Conservation (phyloP, 345 rosid species). For the Gossypium ekmanianum region DNA sequence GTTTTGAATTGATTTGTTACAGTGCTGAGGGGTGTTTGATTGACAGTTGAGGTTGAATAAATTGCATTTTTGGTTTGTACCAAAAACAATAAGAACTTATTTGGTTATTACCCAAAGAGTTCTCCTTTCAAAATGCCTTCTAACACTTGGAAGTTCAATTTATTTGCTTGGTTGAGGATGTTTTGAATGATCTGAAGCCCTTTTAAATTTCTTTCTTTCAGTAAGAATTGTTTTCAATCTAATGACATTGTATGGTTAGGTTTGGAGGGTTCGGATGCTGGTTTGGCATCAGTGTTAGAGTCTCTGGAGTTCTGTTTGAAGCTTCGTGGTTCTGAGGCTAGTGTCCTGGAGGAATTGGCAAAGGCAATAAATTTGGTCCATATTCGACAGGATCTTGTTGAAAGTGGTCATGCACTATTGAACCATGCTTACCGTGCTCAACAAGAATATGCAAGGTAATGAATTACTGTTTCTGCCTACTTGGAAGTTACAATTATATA, state of each 20-base stretch:
- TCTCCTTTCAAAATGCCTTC: background rate
- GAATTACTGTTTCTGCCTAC: slow-evolving; percentile 11
- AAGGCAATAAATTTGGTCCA: slow-evolving; percentile 86
- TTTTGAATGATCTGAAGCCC: slow-evolving; percentile 2
- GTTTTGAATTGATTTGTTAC: background rate
- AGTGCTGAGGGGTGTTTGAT: background rate
- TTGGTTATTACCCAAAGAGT: background rate
- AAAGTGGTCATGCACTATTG: slow-evolving; percentile 73
- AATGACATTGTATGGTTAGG: slow-evolving; percentile 36
- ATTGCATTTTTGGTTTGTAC: background rate
- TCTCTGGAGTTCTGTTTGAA: slow-evolving; percentile 86
- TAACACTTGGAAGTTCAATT: background rate
- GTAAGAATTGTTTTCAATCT: background rate
- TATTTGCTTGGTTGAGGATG: slow-evolving; percentile 1
- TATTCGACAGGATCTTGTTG: slow-evolving; percentile 72
- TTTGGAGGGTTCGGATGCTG: slow-evolving; percentile 89
- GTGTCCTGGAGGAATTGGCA: slow-evolving; percentile 82
- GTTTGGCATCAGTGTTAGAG: slow-evolving; percentile 74
- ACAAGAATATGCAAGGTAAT: slow-evolving; percentile 87
- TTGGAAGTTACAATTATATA: background rate
- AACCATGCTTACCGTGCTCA: slow-evolving; percentile 78
- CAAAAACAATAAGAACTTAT: background rate
- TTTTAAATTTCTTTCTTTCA: background rate
- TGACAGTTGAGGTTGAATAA: background rate
- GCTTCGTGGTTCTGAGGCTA: slow-evolving; percentile 92